phyloP scores from a whole-genome alignment of 2,329 filamentous ascomycete genomes.

The Sporothrix sp. region DNA sequence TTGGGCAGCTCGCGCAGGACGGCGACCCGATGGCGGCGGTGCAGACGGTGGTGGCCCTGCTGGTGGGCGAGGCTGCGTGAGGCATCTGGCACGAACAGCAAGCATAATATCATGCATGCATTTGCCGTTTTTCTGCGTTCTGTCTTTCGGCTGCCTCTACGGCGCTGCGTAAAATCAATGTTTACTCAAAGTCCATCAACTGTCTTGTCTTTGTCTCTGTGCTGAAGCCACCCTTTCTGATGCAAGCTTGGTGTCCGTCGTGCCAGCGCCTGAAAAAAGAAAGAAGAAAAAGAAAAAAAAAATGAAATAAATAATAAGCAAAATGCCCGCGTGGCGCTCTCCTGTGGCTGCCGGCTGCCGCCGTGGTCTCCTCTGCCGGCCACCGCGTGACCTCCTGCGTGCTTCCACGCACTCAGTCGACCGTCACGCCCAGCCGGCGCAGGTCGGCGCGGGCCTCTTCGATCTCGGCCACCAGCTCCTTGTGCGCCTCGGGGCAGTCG shows the following conservation, averaged over 20 bases:
- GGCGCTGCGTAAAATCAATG: no score
- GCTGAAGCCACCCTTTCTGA: no score
- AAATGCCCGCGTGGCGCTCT: no score
- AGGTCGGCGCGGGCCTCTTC: constrained; percentile 65
- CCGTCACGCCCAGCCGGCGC: constrained; percentile 62
- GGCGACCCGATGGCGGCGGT: constrained; percentile 48
- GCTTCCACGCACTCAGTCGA: constrained; percentile 60
- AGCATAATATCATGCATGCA: neutral
- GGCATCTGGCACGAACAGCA: neutral
- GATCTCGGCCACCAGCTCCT: constrained; percentile 81
- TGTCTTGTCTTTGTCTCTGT: no score
- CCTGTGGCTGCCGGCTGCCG: no score
- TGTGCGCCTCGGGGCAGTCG: constrained; percentile 83
- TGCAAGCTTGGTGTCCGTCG: no score
- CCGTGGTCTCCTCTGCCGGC: no score
- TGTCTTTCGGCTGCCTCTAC: neutral
- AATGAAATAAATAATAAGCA: no score
- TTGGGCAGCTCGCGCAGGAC: constrained; percentile 47
- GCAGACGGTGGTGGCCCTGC: constrained; percentile 48
- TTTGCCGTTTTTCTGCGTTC: neutral
- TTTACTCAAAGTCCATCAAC: no score
- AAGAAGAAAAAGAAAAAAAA: no score
- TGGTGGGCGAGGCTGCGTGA: constrained; percentile 35
- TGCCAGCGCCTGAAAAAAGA: no score
- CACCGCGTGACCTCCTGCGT: no score